Evolutionary conservation across 2,329 filamentous ascomycete species (phyloP), one percentile per base, ranked within the genome.

Genomic region (Colletotrichum sp.): DNA sequence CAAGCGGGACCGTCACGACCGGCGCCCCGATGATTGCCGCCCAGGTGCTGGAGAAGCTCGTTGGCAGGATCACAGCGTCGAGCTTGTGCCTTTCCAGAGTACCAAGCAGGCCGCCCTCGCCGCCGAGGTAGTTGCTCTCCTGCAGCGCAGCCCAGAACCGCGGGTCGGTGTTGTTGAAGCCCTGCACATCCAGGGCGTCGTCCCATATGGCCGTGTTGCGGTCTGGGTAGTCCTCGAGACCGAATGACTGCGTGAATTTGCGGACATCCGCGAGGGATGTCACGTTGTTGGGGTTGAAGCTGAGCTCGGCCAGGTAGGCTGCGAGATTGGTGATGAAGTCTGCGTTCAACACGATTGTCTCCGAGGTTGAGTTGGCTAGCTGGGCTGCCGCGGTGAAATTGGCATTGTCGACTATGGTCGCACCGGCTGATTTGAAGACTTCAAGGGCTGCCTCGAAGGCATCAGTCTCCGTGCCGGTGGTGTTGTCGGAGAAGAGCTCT

Each of bases 141-240:
- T 91, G 89, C 79, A 92, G 92, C 6, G 87, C 85, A 0, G 86
- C 81, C 90, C 91, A 92, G 83, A 93, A 93, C 34, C 87, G 80
- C 0, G 89, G 87, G 21, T 87, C 87, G 0, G 88, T 90, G 81
- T 93, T 93, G 77, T 89, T 87, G 80, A 88, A 90, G n/a, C 88
- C 88, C 5, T 78, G 79, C 28, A 57, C 72, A 9, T 85, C 85
- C 1, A 94, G 84, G 0, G 89, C 85, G 3, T 81, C 78, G 70
- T 93, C 90, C 89, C 91, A 94, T 5, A 87, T 71, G 0, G 76
- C 83, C 0, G 92, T 93, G 82, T 94, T 87, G n/a, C 91, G 87
- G 64, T 87, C 83, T 0, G 93, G 92, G 78, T 89, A 94, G n/a
- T 89, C 87, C 79, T 95, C 93, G 0, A 82, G 81, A 0, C 87